These are phyloP conservation scores for Penicillium coffeae DNA, from an alignment of 495 filamentous ascomycete species.

Conservation along the genomic window DNA sequence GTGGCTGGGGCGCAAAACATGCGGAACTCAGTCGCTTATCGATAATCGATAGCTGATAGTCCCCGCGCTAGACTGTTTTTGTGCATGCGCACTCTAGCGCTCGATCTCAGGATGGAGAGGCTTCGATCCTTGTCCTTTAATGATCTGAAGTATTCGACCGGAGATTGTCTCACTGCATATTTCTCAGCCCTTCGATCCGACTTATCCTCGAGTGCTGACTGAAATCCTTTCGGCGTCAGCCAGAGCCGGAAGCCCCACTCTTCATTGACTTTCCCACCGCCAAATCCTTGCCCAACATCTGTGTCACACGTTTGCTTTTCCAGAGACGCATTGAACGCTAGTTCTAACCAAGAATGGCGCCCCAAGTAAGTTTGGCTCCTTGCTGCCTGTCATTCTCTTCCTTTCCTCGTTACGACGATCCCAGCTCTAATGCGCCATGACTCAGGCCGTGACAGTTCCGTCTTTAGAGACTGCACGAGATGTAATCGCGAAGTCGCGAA, in stretches of 20 bases:
- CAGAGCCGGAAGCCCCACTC: conserved; percentile 13
- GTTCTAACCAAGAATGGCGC: conserved; percentile 27
- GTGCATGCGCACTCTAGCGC: too few species aligned
- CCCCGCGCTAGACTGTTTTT: conserved; percentile 17
- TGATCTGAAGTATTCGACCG: too few species aligned
- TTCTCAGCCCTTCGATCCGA: too few species aligned
- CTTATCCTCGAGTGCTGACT: too few species aligned
- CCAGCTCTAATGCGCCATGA: conserved; percentile 13
- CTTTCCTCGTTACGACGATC: neutral
- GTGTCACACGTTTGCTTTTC: conserved; percentile 9
- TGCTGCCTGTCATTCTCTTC: neutral
- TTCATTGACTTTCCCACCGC: conserved; percentile 26
- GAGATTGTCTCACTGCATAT: too few species aligned
- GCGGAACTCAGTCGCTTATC: conserved; percentile 9
- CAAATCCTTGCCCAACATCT: conserved; percentile 16
- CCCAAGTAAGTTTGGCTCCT: conserved; percentile 25
- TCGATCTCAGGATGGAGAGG: too few species aligned
- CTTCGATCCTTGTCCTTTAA: too few species aligned
- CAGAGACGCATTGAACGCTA: neutral
- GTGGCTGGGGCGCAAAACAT: conserved; percentile 4
- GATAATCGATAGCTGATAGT: conserved; percentile 18
- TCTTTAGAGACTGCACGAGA: conserved; percentile 44
- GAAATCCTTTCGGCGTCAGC: neutral
- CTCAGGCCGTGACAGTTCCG: conserved; percentile 37
- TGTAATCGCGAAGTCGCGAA: conserved; percentile 48